A percentile compares a stretch with the other conserved stretches of the same genome.
Evolutionary conservation across 352 stramenopile genomes (phyloP).

Genomic region (Phytophthora idaei): DNA sequence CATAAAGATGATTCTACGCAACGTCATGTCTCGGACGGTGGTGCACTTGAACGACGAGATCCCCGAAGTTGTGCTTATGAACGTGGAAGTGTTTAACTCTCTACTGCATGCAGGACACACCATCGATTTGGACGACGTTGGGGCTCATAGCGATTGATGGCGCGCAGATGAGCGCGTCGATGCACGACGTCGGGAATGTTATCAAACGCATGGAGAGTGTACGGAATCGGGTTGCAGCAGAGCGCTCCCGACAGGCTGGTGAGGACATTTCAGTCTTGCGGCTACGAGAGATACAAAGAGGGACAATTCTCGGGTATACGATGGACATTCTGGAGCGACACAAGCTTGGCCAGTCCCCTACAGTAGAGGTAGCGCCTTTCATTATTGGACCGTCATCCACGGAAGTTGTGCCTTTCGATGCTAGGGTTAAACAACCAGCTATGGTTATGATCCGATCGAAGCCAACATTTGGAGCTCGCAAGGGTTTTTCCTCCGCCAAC

Average conservation of each 20-base stretch:
- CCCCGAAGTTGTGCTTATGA: conserved; percentile 41
- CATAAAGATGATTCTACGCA: conserved; percentile 33
- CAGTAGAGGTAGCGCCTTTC: not conserved
- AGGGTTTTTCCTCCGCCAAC: not conserved
- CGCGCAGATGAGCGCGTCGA: conserved; percentile 1
- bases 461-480: not conserved
- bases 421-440: not conserved
- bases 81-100: conserved; percentile 46
- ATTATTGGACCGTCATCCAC: conserved; percentile 2
- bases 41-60: conserved; percentile 25
- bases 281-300: not conserved
- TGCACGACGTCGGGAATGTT: conserved; percentile 6
- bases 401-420: conserved; percentile 4
- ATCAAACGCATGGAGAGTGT: conserved; percentile 8
- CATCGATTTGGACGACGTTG: conserved; percentile 30
- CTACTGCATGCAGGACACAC: conserved; percentile 48
- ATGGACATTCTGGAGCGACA: conserved; percentile 9
- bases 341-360: not conserved
- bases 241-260: not conserved
- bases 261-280: not conserved
- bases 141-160: conserved; percentile 30
- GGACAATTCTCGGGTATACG: conserved; percentile 1
- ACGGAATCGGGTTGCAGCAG: not conserved
- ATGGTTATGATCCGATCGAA: not conserved
- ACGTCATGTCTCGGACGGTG: conserved; percentile 19